Evolutionary conservation across 257 asterid genomes (phyloP), one percentile per base, ranked within the genome.

Genomic region (Penstemon davidsonii): DNA sequence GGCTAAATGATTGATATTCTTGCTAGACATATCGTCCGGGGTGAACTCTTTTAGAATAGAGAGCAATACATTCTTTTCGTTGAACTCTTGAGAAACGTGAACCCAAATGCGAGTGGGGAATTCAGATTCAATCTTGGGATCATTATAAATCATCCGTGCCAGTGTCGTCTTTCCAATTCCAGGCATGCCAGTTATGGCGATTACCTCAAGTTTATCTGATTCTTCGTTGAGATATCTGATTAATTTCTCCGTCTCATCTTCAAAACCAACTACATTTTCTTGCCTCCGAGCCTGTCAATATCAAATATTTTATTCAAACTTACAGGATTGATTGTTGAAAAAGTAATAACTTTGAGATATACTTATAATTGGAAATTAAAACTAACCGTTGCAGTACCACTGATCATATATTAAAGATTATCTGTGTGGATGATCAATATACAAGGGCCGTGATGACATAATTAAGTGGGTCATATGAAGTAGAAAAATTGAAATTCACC

Each of bases 41-140:
- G 18, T 60, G 10, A 60, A 43, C 4, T 42, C 8, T 6, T 11
- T 18, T 9, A 44, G 12, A 15, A 62, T 43, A 5, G 4, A 8
- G 13, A 60, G 65, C 5, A 33, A 41, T 6, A 60, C 9, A 39
- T 39, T 50, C 37, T 60, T 60, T n/a, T 3, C 40, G 5, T 6
- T 42, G 15, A 5, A 15, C 1, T 7, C 15, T 18, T 15, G 38
- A 18, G 10, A 44, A 9, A 42, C 47, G 6, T 60, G 8, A 38
- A 60, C 19, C 65, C 65, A 40, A 3, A 39, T 10, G 33, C 50
- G 65, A 5, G 7, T 62, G 55, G 53, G 53, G 47, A 62, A 62
- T 25, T 19, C 42, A 18, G 5, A 13, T 62, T 43, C 0, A 2
- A 43, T 15, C 13, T 0, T 62, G 13, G 3, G 13, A n/a, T 41